Percentiles rank a stretch among this genome's conserved stretches.
These are phyloP conservation scores for Skeletonema marinoi DNA, from an alignment of 108 stramenopile species.

Conservation along the genomic window DNA sequence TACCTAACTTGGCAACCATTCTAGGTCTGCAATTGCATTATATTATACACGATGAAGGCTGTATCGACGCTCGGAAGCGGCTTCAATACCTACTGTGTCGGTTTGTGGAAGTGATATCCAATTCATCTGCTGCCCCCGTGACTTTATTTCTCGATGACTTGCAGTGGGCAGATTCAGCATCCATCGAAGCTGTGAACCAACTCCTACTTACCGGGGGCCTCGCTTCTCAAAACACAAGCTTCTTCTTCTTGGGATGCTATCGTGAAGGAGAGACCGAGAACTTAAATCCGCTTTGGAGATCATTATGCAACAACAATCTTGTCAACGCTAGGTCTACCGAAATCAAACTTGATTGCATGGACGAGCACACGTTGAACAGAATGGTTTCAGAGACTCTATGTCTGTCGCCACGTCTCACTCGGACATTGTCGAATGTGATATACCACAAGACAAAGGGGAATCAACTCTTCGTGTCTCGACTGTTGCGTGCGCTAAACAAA, in stretches of 20 bases:
- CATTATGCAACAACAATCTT: neutral
- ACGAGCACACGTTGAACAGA: neutral
- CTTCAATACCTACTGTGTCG: constrained; percentile 29
- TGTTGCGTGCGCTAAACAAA: constrained; percentile 5
- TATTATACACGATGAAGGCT: neutral
- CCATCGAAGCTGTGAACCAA: constrained; percentile 10
- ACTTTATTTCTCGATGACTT: constrained; percentile 35
- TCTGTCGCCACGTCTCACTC: constrained; percentile 9
- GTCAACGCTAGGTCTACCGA: neutral
- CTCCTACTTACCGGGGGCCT: neutral
- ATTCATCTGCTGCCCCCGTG: constrained; percentile 14
- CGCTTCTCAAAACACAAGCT: neutral
- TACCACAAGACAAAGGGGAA: constrained; percentile 26
- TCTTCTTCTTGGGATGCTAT: constrained; percentile 29
- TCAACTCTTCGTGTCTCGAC: constrained; percentile 1
- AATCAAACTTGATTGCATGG: constrained; percentile 12
- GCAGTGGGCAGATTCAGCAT: constrained; percentile 1
- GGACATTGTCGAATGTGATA: constrained; percentile 2
- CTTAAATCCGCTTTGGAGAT: neutral
- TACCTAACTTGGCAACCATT: constrained; percentile 19
- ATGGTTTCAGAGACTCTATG: constrained; percentile 9
- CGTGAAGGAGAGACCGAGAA: constrained; percentile 15
- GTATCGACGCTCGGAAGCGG: constrained; percentile 26
- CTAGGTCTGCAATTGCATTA: neutral
- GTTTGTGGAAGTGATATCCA: constrained; percentile 30